These are phyloP conservation scores for Geotrichum fermentans DNA, from an alignment of 1,139 yeast species.

Conservation along the genomic window DNA sequence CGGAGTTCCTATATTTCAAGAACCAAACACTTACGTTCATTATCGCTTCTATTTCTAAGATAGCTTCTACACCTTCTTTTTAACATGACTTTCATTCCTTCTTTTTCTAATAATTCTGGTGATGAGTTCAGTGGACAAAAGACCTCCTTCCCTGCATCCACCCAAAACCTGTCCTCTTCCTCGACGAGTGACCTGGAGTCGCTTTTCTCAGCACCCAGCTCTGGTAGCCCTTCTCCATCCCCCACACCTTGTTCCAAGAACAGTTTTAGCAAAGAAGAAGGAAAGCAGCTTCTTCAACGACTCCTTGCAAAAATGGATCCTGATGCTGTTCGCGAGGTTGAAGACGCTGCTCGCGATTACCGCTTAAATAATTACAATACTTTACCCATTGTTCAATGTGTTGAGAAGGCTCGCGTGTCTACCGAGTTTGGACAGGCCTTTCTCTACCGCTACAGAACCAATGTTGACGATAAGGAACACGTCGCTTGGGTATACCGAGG, in stretches of 20 bases:
- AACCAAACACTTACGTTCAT: not conserved
- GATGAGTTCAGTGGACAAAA: not conserved
- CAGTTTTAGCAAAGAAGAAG: not conserved
- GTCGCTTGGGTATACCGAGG: constrained; percentile 96
- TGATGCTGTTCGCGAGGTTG: constrained; percentile 10
- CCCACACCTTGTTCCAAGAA: not conserved
- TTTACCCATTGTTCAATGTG: constrained; percentile 75
- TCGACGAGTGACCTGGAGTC: constrained; percentile 6
- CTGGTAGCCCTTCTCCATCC: not conserved
- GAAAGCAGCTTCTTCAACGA: constrained; percentile 10
- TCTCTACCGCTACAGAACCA: constrained; percentile 80
- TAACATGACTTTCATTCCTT: not conserved
- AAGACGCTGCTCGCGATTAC: constrained; percentile 8
- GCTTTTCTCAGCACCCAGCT: not conserved
- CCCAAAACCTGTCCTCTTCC: not conserved
- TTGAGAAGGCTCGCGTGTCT: constrained; percentile 89
- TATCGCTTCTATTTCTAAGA: not conserved
- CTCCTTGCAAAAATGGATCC: constrained; percentile 11
- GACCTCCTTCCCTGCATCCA: not conserved
- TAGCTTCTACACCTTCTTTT: not conserved
- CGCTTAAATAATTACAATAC: constrained; percentile 28
- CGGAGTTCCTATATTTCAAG: too few relatives aligned
- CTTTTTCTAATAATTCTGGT: not conserved
- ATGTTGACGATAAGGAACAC: constrained; percentile 87
- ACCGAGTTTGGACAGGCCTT: constrained; percentile 90